Percentiles rank a stretch among this genome's conserved stretches.
phyloP scores from a whole-genome alignment of 345 rosid species.

The Balakata baccata region DNA sequence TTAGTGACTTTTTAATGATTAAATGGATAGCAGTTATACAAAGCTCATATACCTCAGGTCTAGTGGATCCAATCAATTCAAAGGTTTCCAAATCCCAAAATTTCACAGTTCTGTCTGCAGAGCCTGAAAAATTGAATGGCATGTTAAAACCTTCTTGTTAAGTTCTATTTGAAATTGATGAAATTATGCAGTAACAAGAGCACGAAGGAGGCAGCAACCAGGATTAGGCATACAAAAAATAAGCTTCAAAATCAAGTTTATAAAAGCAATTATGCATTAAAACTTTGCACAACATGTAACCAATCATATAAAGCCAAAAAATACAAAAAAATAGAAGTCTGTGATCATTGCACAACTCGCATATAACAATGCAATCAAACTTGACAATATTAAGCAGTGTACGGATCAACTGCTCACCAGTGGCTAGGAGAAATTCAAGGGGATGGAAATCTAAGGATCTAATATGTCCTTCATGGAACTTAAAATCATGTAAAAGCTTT shows the following conservation, averaged over 20 bases:
- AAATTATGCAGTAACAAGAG: neutral
- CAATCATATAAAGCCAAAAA: conserved; percentile 2
- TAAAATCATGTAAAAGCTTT: conserved; percentile 92
- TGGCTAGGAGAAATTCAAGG: conserved; percentile 89
- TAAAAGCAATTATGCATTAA: neutral
- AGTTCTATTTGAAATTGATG: neutral
- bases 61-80: conserved; percentile 86
- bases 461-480: conserved; percentile 83
- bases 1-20: neutral
- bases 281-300: neutral
- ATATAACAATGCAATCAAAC: conserved; percentile 3
- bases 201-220: neutral
- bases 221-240: neutral
- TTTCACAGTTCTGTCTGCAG: conserved; percentile 92
- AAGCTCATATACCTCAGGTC: conserved; percentile 75
- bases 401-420: conserved; percentile 50
- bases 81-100: conserved; percentile 99
- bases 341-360: neutral
- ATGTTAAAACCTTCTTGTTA: conserved; percentile 1
- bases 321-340: neutral
- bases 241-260: neutral
- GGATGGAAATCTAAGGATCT: conserved; percentile 92
- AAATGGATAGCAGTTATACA: neutral
- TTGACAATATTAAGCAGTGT: neutral
- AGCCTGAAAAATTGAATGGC: conserved; percentile 55